These are phyloP conservation scores for Bryopsis sp. DNA, from an alignment of 139 green algal species.

Conservation along the genomic window DNA sequence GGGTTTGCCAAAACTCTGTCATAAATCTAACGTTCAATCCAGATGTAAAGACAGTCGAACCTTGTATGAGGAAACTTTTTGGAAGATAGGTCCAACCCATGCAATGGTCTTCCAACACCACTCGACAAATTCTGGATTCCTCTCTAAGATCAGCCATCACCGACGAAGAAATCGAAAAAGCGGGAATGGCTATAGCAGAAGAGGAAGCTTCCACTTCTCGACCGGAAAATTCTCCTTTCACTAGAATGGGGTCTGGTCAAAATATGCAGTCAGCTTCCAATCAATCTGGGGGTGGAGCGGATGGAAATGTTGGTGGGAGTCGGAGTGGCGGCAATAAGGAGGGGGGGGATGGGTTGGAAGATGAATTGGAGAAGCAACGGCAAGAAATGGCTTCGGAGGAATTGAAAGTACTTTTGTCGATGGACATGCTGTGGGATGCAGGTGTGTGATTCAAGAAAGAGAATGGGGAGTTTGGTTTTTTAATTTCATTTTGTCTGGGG, in stretches of 20 bases:
- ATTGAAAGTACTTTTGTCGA: not conserved
- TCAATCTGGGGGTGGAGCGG: not conserved
- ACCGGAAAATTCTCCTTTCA: not conserved
- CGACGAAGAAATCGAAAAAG: slow-evolving; percentile 1
- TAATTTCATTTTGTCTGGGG: too few species aligned
- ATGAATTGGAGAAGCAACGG: not conserved
- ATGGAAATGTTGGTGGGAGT: not conserved
- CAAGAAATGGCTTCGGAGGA: not conserved
- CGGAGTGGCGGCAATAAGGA: not conserved
- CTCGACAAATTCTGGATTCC: not conserved
- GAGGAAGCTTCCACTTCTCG: not conserved
- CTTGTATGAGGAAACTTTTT: slow-evolving; percentile 1
- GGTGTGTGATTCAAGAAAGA: too few species aligned
- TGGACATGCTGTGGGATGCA: slow-evolving; percentile 4
- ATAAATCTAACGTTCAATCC: too few species aligned
- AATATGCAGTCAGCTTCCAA: not conserved
- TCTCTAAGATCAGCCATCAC: slow-evolving; percentile 2
- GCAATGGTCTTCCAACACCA: not conserved
- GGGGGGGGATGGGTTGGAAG: not conserved
- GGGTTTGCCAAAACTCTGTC: too few species aligned
- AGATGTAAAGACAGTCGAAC: too few species aligned
- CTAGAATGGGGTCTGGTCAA: not conserved
- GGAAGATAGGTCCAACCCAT: slow-evolving; percentile 17
- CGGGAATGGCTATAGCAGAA: not conserved
- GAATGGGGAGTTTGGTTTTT: too few species aligned